Base-by-base conservation (phyloP, 1,284 basidiomycete species). In the Pseudozyma flocculosa region DNA sequence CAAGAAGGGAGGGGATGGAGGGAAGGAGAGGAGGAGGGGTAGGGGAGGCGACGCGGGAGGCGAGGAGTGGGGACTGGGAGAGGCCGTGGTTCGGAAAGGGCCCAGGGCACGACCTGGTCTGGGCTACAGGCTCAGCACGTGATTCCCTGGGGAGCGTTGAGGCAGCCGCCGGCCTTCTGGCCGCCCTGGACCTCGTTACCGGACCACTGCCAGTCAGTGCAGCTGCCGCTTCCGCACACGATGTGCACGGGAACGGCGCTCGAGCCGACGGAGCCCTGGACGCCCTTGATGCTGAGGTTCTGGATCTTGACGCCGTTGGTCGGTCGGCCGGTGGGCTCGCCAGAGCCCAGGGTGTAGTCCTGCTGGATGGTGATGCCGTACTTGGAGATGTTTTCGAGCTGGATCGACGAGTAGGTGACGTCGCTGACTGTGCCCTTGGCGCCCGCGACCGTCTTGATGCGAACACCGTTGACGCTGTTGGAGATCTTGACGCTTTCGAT, bases 301-400 rank as follows among this genome's bases (percentile, higher is more conserved):
- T 51, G 52, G 23, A 65, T 40, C 30, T 52, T 50, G 29, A 66
- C 52, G 11, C 62, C 58, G 18, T 49, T 50, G 3, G 50, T 61
- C 2, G 58, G 54, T 10, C n/a, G 39, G 14, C 54, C 62, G 4
- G 10, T 53, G 1, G 52, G 49, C 14, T 46, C 45, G 9, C 52
- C 55, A 22, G 59, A 60, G 22, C 43, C n/a, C n/a, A n/a, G n/a
- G n/a, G n/a, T 30, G 45, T 60, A 64, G 45, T 61, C 50, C 29
- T 62, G 63, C 37, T 55, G 38, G 22, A 66, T 45, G 11, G 47
- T 49, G n/a, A 66, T 50, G 2, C 63, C 63, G 32, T 55, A 49
- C 46, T 52, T 40, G 32, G 26, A 17, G 22, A 66, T 58, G 2
- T 46, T 49, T 2, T 44, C 49, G 19, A 66, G 24, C 8, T 26